Conservation (phyloP, 1,284 basidiomycete species). For the Phylloporus sp. region DNA sequence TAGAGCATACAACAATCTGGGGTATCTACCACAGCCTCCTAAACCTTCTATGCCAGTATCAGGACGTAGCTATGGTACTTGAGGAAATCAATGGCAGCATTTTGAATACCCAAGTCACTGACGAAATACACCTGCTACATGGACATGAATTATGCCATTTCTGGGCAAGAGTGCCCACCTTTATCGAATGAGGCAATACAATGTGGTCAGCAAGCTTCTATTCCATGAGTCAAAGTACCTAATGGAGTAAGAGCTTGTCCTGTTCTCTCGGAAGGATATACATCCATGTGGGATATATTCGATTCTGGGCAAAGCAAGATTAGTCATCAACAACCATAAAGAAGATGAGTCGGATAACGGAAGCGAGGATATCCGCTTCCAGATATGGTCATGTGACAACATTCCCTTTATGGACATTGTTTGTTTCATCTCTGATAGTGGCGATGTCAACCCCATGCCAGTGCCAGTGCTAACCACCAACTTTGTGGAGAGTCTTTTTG, state of each 20-base stretch:
- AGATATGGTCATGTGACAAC: conserved; percentile 19
- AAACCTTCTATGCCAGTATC: not conserved
- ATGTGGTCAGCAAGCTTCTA: conserved; percentile 1
- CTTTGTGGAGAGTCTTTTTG: not conserved
- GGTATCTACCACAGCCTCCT: not conserved
- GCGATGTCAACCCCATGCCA: conserved; percentile 4
- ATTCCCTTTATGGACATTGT: conserved; percentile 10
- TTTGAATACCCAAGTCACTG: conserved; percentile 54
- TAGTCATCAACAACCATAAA: not conserved
- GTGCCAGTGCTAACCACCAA: not conserved
- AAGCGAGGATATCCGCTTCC: not conserved
- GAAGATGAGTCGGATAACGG: conserved; percentile 16
- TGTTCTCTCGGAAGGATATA: conserved; percentile 54
- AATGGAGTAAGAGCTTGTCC: conserved; percentile 56
- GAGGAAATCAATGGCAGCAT: not conserved
- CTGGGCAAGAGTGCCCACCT: conserved; percentile 90
- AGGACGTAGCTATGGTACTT: not conserved
- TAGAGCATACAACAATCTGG: not conserved
- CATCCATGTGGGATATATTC: conserved; percentile 36
- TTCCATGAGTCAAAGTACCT: conserved; percentile 38
- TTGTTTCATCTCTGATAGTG: conserved; percentile 6
- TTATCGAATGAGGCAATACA: conserved; percentile 1
- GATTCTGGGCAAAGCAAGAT: not conserved
- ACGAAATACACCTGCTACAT: conserved; percentile 93
- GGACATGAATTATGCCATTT: too few relatives aligned